phyloP scores from a whole-genome alignment of 371 early-diverging fungal species.

The Mortierella sp. region DNA sequence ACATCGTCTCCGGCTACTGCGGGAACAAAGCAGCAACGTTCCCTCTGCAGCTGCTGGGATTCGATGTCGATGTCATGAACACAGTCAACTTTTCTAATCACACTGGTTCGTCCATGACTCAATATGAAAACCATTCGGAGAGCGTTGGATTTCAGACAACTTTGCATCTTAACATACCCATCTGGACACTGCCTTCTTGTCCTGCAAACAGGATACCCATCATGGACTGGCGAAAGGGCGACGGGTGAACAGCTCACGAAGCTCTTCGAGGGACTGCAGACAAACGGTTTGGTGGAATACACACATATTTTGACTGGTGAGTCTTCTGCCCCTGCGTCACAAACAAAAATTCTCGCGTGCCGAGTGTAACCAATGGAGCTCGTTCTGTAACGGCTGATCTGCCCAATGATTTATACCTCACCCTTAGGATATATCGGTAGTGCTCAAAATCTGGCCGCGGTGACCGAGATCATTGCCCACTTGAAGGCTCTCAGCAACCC shows the following conservation, averaged over 20 bases:
- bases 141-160: conserved; percentile 1
- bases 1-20: conserved; percentile 89
- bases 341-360: too few relatives aligned
- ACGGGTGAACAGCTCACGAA: conserved; percentile 72
- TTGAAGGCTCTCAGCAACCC: conserved; percentile 61
- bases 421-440: conserved; percentile 82
- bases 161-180: background rate
- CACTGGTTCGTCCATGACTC: conserved; percentile 63
- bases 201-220: conserved; percentile 76
- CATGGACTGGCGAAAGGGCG: conserved; percentile 76
- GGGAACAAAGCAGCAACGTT: conserved; percentile 92
- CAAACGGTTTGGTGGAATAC: conserved; percentile 80
- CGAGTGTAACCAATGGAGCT: too few relatives aligned
- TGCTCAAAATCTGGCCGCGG: conserved; percentile 72
- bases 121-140: too few relatives aligned
- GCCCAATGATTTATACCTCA: background rate
- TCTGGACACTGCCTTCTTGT: background rate
- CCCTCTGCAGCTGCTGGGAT: conserved; percentile 90
- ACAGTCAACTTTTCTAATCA: conserved; percentile 95
- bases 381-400: too few relatives aligned
- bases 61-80: conserved; percentile 93
- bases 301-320: conserved; percentile 83
- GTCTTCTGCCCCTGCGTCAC: background rate
- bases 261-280: conserved; percentile 77
- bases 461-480: conserved; percentile 63